A percentile compares a stretch with the other conserved stretches of the same genome.
Evolutionary conservation across 2,329 filamentous ascomycete genomes (phyloP).

Genomic region (Aspergillus intermedius): DNA sequence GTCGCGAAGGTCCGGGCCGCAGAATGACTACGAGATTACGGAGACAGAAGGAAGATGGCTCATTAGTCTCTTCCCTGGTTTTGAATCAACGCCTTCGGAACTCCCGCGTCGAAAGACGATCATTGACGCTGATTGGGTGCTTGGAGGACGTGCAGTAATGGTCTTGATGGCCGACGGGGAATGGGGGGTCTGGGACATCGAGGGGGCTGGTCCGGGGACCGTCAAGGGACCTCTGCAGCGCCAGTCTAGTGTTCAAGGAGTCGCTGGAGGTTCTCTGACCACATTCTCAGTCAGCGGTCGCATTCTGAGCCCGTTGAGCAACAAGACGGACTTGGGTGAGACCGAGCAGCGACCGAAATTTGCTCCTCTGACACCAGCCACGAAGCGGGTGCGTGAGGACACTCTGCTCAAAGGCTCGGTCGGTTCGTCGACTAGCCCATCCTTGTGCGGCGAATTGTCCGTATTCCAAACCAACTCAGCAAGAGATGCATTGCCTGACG

Average conservation of each 20-base stretch:
- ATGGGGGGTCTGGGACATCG: slow-evolving; percentile 47
- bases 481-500: slow-evolving; percentile 33
- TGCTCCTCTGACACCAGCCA: slow-evolving; percentile 44
- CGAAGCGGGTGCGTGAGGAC: slow-evolving; percentile 40
- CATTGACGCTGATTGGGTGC: slow-evolving; percentile 41
- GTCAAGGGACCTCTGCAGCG: slow-evolving; percentile 33
- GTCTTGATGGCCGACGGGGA: slow-evolving; percentile 41
- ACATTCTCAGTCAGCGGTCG: slow-evolving; percentile 38
- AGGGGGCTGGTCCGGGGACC: slow-evolving; percentile 37
- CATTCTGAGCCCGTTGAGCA: slow-evolving; percentile 23
- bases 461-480: slow-evolving; percentile 33
- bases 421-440: slow-evolving; percentile 19
- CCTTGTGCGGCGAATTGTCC: slow-evolving; percentile 36
- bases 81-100: slow-evolving; percentile 26
- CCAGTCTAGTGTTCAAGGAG: slow-evolving; percentile 33
- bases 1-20: slow-evolving; percentile 21
- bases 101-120: slow-evolving; percentile 35
- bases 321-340: slow-evolving; percentile 16
- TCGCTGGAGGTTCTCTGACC: slow-evolving; percentile 35
- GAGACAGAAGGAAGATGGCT: slow-evolving; percentile 38
- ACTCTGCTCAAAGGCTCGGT: slow-evolving; percentile 36
- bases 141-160: slow-evolving; percentile 40
- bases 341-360: slow-evolving; percentile 33
- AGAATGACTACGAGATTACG: slow-evolving; percentile 25
- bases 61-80: slow-evolving; percentile 38